Evolutionary conservation across 306 rosid species (phyloP).

Genomic region (Vigna unguiculata): DNA sequence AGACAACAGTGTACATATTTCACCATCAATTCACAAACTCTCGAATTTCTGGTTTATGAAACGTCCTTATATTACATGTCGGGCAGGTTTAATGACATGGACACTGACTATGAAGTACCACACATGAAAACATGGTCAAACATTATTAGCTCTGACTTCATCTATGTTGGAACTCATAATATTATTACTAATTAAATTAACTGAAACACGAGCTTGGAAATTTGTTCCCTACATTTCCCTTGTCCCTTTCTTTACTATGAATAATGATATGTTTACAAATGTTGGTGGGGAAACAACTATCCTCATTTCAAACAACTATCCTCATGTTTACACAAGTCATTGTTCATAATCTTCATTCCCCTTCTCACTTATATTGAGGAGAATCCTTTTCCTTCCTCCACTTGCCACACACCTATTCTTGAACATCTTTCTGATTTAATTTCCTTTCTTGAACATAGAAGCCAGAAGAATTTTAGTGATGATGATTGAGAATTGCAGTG

Average conservation of each 20-base stretch:
- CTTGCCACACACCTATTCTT: constrained; percentile 26
- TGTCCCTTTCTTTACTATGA: constrained; percentile 4
- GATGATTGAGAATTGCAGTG: constrained; percentile 9
- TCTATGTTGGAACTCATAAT: background rate
- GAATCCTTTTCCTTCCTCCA: background rate
- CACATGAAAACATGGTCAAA: constrained; percentile 37
- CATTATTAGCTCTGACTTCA: constrained; percentile 27
- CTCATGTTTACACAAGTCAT: too few relatives aligned
- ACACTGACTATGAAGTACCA: constrained; percentile 11
- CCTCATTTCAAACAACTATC: too few relatives aligned
- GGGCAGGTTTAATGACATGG: constrained; percentile 3
- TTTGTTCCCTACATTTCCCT: background rate
- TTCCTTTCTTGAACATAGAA: constrained; percentile 26
- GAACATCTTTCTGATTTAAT: constrained; percentile 5
- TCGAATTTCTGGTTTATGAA: background rate
- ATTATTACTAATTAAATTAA: background rate
- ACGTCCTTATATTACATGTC: background rate
- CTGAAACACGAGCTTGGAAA: constrained; percentile 26
- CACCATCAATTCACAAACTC: constrained; percentile 26
- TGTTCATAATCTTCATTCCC: background rate
- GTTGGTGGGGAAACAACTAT: constrained; percentile 1
- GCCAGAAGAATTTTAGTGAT: background rate
- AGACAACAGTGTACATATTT: constrained; percentile 32
- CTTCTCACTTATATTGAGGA: background rate
- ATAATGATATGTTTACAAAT: background rate